Conservation (phyloP, 805 yeast genomes). For the Candida hungchunana region DNA sequence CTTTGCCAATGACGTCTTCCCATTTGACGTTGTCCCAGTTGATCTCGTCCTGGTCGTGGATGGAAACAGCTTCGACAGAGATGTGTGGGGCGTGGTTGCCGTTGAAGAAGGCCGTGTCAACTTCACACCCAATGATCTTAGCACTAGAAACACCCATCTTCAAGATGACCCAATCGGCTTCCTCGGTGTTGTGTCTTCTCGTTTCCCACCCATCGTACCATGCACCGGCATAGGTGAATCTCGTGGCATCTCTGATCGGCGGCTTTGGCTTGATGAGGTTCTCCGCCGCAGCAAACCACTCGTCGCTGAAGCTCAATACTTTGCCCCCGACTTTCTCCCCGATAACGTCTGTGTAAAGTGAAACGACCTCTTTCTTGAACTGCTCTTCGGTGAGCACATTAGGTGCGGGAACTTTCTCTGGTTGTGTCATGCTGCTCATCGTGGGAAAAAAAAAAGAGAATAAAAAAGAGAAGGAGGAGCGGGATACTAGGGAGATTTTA, state of each 20-base stretch:
- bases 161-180: slow-evolving; percentile 84
- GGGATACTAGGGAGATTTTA: too few species aligned
- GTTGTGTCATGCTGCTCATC: slow-evolving; percentile 5
- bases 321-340: slow-evolving; percentile 82
- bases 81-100: slow-evolving; percentile 95
- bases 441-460: too few species aligned
- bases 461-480: too few species aligned
- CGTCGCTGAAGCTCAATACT: slow-evolving; percentile 69
- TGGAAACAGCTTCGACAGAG: slow-evolving; percentile 69
- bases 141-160: slow-evolving; percentile 84
- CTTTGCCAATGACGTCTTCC: slow-evolving; percentile 64
- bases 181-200: slow-evolving; percentile 81
- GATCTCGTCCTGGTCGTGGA: slow-evolving; percentile 26
- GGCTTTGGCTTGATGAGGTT: slow-evolving; percentile 78
- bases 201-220: slow-evolving; percentile 99
- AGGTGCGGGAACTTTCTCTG: slow-evolving; percentile 8
- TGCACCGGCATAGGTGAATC: slow-evolving; percentile 81
- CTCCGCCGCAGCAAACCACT: slow-evolving; percentile 93
- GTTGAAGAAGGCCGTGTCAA: slow-evolving; percentile 90
- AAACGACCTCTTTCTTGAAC: slow-evolving; percentile 23
- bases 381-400: slow-evolving; percentile 19
- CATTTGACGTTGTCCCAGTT: slow-evolving; percentile 36
- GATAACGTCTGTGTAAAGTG: slow-evolving; percentile 55
- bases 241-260: slow-evolving; percentile 78
- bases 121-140: slow-evolving; percentile 72